These are phyloP conservation scores for Coelastrella sp. DNA, from an alignment of 139 green algal species.

Conservation along the genomic window DNA sequence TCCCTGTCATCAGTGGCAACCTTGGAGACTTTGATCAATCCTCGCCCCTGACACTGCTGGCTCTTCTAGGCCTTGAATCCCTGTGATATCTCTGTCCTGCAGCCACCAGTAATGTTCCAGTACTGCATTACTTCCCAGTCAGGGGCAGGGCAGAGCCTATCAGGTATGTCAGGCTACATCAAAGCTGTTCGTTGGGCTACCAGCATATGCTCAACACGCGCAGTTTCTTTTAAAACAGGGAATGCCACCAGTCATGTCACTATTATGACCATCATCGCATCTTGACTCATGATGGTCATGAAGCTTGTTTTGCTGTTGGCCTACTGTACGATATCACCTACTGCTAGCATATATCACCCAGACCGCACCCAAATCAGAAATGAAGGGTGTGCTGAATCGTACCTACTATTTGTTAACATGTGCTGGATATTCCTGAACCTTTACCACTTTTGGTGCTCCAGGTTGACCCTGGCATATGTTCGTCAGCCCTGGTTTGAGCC, in stretches of 20 bases:
- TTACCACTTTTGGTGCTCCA: constrained; percentile 24
- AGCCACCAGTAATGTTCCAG: constrained; percentile 36
- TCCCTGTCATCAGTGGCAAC: too few relatives aligned
- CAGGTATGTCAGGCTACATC: constrained; percentile 11
- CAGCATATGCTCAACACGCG: not conserved
- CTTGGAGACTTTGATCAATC: too few relatives aligned
- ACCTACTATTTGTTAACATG: too few relatives aligned
- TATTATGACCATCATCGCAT: not conserved
- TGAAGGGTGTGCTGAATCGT: too few relatives aligned
- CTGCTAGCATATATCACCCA: too few relatives aligned
- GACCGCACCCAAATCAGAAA: too few relatives aligned
- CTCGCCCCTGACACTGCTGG: not conserved
- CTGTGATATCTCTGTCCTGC: not conserved
- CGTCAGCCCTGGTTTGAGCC: constrained; percentile 57
- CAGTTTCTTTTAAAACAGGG: not conserved
- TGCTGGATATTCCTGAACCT: too few relatives aligned
- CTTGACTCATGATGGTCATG: not conserved
- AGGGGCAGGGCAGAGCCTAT: constrained; percentile 53
- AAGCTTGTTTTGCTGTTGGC: not conserved
- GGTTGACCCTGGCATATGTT: constrained; percentile 49
- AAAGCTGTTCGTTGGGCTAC: not conserved
- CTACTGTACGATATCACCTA: too few relatives aligned
- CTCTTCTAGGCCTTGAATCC: not conserved
- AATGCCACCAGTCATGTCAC: not conserved
- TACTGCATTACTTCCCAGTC: constrained; percentile 51